These are phyloP conservation scores for Cicer cuneatum DNA, from an alignment of 306 rosid genomes.

Conservation along the genomic window DNA sequence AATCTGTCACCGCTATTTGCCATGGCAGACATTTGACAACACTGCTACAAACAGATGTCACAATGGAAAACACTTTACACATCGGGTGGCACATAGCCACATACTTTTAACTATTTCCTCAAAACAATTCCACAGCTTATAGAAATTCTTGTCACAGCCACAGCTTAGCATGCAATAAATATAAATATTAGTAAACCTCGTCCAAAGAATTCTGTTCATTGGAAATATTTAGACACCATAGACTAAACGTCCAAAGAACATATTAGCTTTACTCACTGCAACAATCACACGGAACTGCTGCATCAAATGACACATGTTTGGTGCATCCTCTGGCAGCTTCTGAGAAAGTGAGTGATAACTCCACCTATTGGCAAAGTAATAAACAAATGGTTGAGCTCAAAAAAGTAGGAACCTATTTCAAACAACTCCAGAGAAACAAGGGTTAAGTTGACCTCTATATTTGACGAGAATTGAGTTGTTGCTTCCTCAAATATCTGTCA, in stretches of 20 bases:
- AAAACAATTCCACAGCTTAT: constrained; percentile 24
- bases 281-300: constrained; percentile 77
- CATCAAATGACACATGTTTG: constrained; percentile 69
- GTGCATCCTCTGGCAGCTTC: constrained; percentile 93
- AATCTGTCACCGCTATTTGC: too few species aligned
- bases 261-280: constrained; percentile 70
- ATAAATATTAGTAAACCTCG: constrained; percentile 24
- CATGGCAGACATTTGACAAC: too few species aligned
- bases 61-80: constrained; percentile 8
- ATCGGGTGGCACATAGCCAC: constrained; percentile 2
- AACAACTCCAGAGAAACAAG: constrained; percentile 31
- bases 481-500: constrained; percentile 87
- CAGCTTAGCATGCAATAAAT: constrained; percentile 23
- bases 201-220: constrained; percentile 9
- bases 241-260: constrained; percentile 28
- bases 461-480: constrained; percentile 60
- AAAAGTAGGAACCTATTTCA: constrained; percentile 33
- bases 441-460: constrained; percentile 71
- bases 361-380: constrained; percentile 62
- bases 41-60: constrained; percentile 15
- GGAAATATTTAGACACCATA: constrained; percentile 28
- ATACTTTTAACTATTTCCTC: constrained; percentile 30
- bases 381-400: constrained; percentile 38
- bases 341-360: constrained; percentile 69
- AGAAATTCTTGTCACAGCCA: constrained; percentile 25